Percentiles rank a stretch among this genome's conserved stretches.
Conservation (phyloP, 495 filamentous ascomycete species). For the Penicillium subrubescens region DNA sequence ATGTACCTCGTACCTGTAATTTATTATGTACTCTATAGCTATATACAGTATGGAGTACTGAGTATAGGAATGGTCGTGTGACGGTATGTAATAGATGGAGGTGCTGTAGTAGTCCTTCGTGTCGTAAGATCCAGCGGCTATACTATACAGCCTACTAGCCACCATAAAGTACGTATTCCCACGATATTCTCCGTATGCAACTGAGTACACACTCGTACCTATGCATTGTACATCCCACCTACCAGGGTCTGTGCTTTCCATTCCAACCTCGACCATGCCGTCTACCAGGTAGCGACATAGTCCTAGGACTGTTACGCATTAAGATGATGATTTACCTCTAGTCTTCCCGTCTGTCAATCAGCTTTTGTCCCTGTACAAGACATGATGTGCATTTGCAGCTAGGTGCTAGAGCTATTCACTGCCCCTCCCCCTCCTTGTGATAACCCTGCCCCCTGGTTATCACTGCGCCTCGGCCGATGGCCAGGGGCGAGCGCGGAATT, state of each 20-base stretch:
- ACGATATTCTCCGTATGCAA: not conserved
- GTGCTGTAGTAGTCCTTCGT: not conserved
- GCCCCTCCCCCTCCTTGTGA: slow-evolving; percentile 18
- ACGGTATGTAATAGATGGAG: not conserved
- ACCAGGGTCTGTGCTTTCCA: not conserved
- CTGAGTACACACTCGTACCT: not conserved
- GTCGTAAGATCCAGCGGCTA: not conserved
- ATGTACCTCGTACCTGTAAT: slow-evolving; percentile 1
- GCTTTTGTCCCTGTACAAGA: not conserved
- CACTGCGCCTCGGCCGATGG: slow-evolving; percentile 15
- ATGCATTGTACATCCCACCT: slow-evolving; percentile 7
- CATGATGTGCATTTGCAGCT: slow-evolving; percentile 31
- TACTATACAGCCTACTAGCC: not conserved
- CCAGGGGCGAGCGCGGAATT: slow-evolving; percentile 19
- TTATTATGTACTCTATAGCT: not conserved
- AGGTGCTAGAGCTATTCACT: not conserved
- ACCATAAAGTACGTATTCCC: not conserved
- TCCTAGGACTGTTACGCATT: not conserved
- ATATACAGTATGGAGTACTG: not conserved
- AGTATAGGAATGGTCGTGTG: not conserved
- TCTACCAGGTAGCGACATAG: not conserved
- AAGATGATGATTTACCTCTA: not conserved
- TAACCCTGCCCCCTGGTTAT: not conserved
- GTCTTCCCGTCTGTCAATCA: not conserved
- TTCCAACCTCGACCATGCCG: not conserved